phyloP scores from a whole-genome alignment of 306 rosid genomes.

The Dalbergia oliveri region DNA sequence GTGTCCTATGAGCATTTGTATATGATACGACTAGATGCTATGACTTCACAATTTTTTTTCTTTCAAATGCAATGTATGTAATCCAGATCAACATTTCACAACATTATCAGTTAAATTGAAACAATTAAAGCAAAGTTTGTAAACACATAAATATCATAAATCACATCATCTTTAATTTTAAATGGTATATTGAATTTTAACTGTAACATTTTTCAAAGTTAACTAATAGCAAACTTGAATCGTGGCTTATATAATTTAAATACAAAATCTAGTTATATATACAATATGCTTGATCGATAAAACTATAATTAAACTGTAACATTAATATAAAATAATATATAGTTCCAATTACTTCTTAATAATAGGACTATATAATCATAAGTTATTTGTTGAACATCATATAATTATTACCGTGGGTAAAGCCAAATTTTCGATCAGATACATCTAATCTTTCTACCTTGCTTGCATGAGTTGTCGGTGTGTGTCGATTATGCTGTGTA shows the following conservation, averaged over 20 bases:
- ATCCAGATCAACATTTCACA: not conserved
- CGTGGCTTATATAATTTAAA: too few relatives aligned
- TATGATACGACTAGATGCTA: not conserved
- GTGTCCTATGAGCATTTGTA: not conserved
- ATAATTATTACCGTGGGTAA: conserved; percentile 12
- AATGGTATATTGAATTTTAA: too few relatives aligned
- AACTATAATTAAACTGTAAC: too few relatives aligned
- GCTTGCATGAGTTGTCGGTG: conserved; percentile 40
- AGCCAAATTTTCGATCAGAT: not conserved
- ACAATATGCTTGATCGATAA: too few relatives aligned
- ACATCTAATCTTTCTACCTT: conserved; percentile 21
- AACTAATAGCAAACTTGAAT: too few relatives aligned
- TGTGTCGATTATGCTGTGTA: conserved; percentile 41
- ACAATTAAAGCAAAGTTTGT: not conserved
- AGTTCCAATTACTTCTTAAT: too few relatives aligned
- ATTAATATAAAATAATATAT: too few relatives aligned
- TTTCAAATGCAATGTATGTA: not conserved
- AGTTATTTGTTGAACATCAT: too few relatives aligned
- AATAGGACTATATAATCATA: too few relatives aligned
- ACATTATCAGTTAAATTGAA: not conserved
- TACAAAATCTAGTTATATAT: too few relatives aligned
- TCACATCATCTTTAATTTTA: not conserved
- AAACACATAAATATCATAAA: not conserved
- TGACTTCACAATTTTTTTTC: not conserved
- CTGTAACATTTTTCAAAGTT: too few relatives aligned